Evolutionary conservation across 2,329 filamentous ascomycete species (phyloP), one percentile per base, ranked within the genome.

Genomic region (Dactylonectria estremocensis): DNA sequence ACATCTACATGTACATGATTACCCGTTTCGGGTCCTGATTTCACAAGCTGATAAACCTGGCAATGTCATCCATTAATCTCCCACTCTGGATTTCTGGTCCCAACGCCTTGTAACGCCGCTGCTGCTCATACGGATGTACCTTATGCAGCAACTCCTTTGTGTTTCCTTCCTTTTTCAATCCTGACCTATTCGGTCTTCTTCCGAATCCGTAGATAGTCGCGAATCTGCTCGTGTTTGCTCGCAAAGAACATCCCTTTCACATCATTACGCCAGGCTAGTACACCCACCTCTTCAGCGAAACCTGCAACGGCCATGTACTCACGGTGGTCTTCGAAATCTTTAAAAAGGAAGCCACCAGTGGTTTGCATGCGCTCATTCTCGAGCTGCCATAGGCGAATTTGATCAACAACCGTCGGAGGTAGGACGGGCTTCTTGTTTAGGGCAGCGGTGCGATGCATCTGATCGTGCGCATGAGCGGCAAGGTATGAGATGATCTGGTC

Each of bases 401-500:
- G 96, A 81, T 99, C 96, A 70, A 98, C 94, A 16, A 99, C 96
- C 0, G 97, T 98, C 0, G 96, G 95, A 1, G 97, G 96, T 2
- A 99, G 87, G 16, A 97, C 89, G 2, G 95, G 93, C 69, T 86
- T 86, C 76, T 88, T 88, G 68, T 88, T 76, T 54, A 85, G 72
- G 28, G 86, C 83, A 6, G 89, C 88, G 49, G 89, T 86, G 69
- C 92, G 92, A 74, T 92, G 91, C 89, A 99, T 94, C 80, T 98
- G 94, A 50, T 97, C 95, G 82, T 99, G 96, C 0, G 96, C 96
- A 82, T 99, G 95, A 4, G 93, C 92, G 8, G 92, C 91, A 2
- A 99, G 90, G 82, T 98, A 99, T 18, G 92, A 91, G 76, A 99
- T 95, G 80, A 99, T 97, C 80, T 99, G 96, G 75, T 97, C 92